Evolutionary conservation across 345 rosid species (phyloP), one percentile per base, ranked within the genome.

Genomic region (Turnera subulata): DNA sequence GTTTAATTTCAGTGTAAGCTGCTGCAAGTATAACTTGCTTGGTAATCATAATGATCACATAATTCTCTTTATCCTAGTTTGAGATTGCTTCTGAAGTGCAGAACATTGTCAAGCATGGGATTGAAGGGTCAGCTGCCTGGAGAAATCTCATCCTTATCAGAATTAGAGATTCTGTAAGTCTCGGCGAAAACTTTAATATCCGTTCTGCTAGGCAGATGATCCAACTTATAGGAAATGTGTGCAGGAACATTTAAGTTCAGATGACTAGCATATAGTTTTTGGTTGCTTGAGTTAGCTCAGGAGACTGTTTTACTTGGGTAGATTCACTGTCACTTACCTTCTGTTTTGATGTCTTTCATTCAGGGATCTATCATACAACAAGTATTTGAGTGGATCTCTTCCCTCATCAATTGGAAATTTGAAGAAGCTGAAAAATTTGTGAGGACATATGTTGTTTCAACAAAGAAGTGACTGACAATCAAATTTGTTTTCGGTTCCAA

Each of bases 311-410:
- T n/a, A n/a, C n/a, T n/a, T n/a, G n/a, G n/a, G n/a, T n/a, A n/a
- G n/a, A n/a, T n/a, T n/a, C n/a, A n/a, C n/a, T n/a, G n/a, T n/a
- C n/a, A n/a, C n/a, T n/a, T n/a, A n/a, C n/a, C n/a, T n/a, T 53
- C 29, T 50, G n/a, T n/a, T n/a, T n/a, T n/a, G n/a, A n/a, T n/a
- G n/a, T n/a, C n/a, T n/a, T n/a, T n/a, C n/a, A n/a, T 78, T n/a
- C 55, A 93, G 99, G 82, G 99, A 90, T 78, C 74, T 93, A 61
- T 87, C 97, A 11, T 82, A 63, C 73, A 93, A 87, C 74, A 23
- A 57, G 51, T 74, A 50, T 39, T 69, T 93, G 43, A 50, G 24
- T 6, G 99, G 99, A 73, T 7, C 90, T 55, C 77, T 93, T 59
- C 96, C 99, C 47, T 0, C 46, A 20, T 44, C 71, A 7, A 85